A percentile compares a stretch with the other conserved stretches of the same genome.
Conservation (phyloP, 2,329 filamentous ascomycete species). For the Gremmenia infestans region DNA sequence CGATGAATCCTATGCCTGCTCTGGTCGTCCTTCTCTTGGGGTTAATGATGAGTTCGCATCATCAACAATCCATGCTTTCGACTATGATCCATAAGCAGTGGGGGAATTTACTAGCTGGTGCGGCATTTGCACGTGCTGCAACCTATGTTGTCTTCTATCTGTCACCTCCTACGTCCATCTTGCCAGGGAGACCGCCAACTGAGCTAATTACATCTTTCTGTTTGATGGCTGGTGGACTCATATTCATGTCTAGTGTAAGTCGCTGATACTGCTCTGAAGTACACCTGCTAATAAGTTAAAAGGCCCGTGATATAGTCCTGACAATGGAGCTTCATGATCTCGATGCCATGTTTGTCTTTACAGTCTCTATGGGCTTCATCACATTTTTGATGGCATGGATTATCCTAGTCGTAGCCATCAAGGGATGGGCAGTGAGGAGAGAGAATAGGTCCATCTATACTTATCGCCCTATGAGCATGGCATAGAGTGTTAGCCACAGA, state of each 20-base stretch:
- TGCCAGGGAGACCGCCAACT: conserved; percentile 81
- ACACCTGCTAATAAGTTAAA: conserved; percentile 20
- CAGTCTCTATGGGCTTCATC: conserved; percentile 77
- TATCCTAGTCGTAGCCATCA: conserved; percentile 71
- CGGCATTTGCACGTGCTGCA: conserved; percentile 68
- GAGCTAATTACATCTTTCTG: conserved; percentile 87
- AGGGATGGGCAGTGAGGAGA: conserved; percentile 71
- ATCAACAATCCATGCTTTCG: conserved; percentile 68
- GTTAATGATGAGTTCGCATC: conserved; percentile 92
- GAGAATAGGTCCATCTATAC: conserved; percentile 23
- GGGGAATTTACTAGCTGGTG: conserved; percentile 79
- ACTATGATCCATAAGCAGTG: conserved; percentile 93
- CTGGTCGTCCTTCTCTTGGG: conserved; percentile 83
- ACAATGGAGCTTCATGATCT: conserved; percentile 73
- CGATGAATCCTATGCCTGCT: conserved; percentile 83
- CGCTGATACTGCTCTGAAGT: neutral
- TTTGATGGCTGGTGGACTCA: conserved; percentile 76
- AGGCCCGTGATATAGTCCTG: conserved; percentile 70
- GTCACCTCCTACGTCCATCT: conserved; percentile 71
- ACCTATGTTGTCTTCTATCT: conserved; percentile 80
- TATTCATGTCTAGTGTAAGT: conserved; percentile 88
- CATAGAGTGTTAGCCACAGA: neutral
- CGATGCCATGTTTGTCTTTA: conserved; percentile 92
- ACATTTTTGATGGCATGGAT: conserved; percentile 83
- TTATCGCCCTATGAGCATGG: neutral